phyloP scores from a whole-genome alignment of 1,284 basidiomycete genomes.

The Cryptococcus jaspeensis region DNA sequence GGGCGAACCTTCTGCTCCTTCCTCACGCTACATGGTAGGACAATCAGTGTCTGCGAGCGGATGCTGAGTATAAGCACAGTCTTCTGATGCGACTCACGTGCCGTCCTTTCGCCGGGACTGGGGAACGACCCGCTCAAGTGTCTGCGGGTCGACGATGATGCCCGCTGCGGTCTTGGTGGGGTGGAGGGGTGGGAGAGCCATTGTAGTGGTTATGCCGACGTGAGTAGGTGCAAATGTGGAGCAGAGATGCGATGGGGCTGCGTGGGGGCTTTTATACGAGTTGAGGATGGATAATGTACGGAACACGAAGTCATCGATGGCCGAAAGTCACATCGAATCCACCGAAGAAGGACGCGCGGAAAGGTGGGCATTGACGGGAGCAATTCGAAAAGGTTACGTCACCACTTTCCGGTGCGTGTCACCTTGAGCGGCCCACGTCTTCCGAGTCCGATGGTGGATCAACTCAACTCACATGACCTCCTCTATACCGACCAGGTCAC shows the following conservation, averaged over 20 bases:
- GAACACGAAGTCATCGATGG: no score
- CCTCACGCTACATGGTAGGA: conserved; percentile 61
- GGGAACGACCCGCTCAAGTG: conserved; percentile 83
- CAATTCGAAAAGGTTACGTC: no score
- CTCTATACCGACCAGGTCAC: no score
- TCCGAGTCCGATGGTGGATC: no score
- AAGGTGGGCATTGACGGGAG: no score
- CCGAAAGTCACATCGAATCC: no score
- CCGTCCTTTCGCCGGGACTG: conserved; percentile 80
- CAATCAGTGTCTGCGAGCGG: neutral
- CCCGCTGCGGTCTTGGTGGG: conserved; percentile 66
- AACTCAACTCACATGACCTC: no score
- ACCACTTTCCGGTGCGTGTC: no score
- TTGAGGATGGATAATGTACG: neutral
- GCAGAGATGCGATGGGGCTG: no score
- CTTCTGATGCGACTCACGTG: conserved; percentile 62
- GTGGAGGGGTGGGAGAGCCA: neutral
- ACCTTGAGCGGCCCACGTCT: no score
- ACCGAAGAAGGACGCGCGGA: no score
- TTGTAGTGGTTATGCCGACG: neutral
- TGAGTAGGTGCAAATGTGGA: neutral
- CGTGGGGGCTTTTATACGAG: neutral
- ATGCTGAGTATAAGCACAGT: neutral
- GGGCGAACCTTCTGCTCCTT: conserved; percentile 89
- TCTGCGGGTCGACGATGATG: conserved; percentile 76